Evolutionary conservation across 192 early-diverging fungal species (phyloP), one percentile per base, ranked within the genome.

Genomic region (Entomortierella beljakovae): DNA sequence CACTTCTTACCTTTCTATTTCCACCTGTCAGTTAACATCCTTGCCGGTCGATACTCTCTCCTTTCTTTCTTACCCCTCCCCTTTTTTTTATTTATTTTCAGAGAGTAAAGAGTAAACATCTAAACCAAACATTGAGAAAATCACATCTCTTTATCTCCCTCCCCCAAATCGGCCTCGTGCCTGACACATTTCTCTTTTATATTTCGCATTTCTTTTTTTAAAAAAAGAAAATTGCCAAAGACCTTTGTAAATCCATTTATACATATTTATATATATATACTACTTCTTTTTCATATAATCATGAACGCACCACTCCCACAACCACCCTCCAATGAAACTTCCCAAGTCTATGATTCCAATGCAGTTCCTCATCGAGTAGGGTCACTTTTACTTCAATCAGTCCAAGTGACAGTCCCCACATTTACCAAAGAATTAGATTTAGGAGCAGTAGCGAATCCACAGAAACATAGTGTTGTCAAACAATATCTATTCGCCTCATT

Each of bases 401-500:
- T 51, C 29, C 7, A 35, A 15, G 48, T 69, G 18, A 77, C 74
- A 6, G 67, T 69, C 18, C 66, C 74, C 25, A 69, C 61, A 16
- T 77, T 77, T 49, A 46, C 64, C 40, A 52, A 67, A 20, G 74
- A 77, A 3, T 61, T 77, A 33, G 74, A 77, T 61, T 55, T 77
- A 5, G 65, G 54, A 6, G 57, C 74, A 5, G 52, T 77, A 25
- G 65, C 74, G 26, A 77, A 68, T 49, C 74, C 74, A 2, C 67
- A 61, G n/a, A 68, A 69, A 31, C 32, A 77, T 35, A 62, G 64
- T 0, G 33, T 38, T 32, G 49, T 77, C 59, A 77, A 77, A 11
- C 74, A 69, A 33, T 77, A 77, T 54, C 55, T 69, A n/a, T 77
- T 77, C 28, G 74, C 60, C 11, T 68, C 61, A 13, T 51, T 77